Base-by-base conservation (phyloP, 164 flowering plant genomes). In the Chimonanthus praecox region DNA sequence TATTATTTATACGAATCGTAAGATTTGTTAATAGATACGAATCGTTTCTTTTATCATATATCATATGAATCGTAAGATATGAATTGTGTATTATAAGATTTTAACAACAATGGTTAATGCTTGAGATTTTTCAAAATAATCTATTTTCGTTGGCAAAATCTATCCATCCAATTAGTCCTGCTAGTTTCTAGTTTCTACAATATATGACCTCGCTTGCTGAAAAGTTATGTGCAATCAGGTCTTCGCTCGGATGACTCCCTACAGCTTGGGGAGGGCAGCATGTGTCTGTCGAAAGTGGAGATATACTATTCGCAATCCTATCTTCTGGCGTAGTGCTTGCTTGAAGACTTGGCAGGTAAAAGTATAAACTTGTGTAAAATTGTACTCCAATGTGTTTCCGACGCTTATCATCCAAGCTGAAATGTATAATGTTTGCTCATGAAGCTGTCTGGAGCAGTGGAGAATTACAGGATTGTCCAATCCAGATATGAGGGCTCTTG, bases 201-300 rank as follows among this genome's bases (percentile, higher is more conserved):
- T 33, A 1, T 33, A 33, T 33, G 33, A 33, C 33, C 33, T 33
- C 1, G 33, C 33, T 33, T 33, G 33, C 33, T 33, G 33, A 33
- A 33, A 33, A 33, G 33, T 33, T 33, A 33, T 78, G 73, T 8
- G 60, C 77, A 5, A 72, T n/a, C 85, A 95, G 99, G 88, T 95
- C 6, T 93, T 95, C 78, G 81, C 88, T 43, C 81, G 90, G 73
- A 86, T 93, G 90, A 80, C 77, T 73, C 90, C 99, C 8, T 92
- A 92, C 81, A 85, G 83, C 81, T 78, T 95, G 58, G 99, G 98
- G 51, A 88, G 85, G 81, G 98, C 97, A 64, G 82, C 94, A 68
- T 92, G 99, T 82, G 99, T 95, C 72, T 93, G 99, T 82, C 88
- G 97, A n/a, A 93, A 95, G 76, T 93, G 98, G 99, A 88, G 92